Percentiles rank a stretch among this genome's conserved stretches.
These are phyloP conservation scores for Atkinsonella texensis DNA, from an alignment of 2,329 filamentous ascomycete species.

Conservation along the genomic window DNA sequence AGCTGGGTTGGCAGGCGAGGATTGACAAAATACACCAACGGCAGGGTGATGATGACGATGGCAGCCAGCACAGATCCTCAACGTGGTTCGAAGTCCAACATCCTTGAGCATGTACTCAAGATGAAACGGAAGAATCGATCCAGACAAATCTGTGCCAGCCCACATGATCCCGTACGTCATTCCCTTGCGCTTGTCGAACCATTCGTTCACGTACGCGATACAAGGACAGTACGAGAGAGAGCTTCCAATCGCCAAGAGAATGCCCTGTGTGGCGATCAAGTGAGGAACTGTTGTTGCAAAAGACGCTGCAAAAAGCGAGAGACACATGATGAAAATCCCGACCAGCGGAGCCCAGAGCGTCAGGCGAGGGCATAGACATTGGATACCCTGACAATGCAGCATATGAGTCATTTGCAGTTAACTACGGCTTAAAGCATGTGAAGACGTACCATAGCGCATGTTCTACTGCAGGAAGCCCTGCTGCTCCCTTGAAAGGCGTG, in stretches of 20 bases:
- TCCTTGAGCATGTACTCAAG: constrained; percentile 32
- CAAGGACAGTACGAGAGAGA: constrained; percentile 37
- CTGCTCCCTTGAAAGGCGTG: constrained; percentile 37
- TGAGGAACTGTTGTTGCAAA: constrained; percentile 36
- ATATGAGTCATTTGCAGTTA: not conserved
- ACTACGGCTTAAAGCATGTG: not conserved
- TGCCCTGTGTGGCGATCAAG: constrained; percentile 43
- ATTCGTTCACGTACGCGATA: constrained; percentile 43
- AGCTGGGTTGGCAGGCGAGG: constrained; percentile 31
- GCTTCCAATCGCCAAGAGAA: constrained; percentile 43
- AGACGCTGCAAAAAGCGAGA: constrained; percentile 34
- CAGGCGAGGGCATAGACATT: constrained; percentile 25
- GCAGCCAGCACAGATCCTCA: constrained; percentile 36
- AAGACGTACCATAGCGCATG: constrained; percentile 35
- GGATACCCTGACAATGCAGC: constrained; percentile 22
- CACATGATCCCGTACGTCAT: constrained; percentile 46
- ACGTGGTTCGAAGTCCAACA: constrained; percentile 30
- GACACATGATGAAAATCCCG: constrained; percentile 32
- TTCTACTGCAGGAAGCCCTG: constrained; percentile 48
- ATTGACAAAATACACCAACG: constrained; percentile 40
- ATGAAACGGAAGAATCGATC: constrained; percentile 31
- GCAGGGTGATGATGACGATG: constrained; percentile 33
- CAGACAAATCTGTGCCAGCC: constrained; percentile 33
- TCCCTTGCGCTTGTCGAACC: constrained; percentile 39
- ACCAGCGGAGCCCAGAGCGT: constrained; percentile 25